Evolutionary conservation across 208 protist genomes (phyloP).

Genomic region (Leishmania lainsoni): DNA sequence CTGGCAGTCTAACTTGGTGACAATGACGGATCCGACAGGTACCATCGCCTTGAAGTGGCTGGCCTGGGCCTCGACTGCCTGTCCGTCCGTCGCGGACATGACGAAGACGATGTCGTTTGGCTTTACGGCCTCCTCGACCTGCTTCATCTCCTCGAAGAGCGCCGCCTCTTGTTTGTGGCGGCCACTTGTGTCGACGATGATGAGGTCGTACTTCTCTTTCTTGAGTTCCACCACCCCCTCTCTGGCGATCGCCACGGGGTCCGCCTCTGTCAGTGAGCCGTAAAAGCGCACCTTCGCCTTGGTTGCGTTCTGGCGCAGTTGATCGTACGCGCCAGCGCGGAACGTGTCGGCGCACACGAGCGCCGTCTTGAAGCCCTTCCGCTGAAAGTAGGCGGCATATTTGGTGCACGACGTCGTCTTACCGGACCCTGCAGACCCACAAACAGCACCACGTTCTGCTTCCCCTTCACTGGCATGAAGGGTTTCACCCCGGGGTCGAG

Average conservation of each 20-base stretch:
- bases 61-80: slow-evolving; percentile 97
- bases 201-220: slow-evolving; percentile 97
- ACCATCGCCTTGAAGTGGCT: slow-evolving; percentile 93
- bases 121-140: slow-evolving; percentile 82
- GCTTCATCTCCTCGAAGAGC: slow-evolving; percentile 99
- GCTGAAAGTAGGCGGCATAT: slow-evolving; percentile 95
- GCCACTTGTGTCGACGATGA: slow-evolving; percentile 99
- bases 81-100: slow-evolving; percentile 98
- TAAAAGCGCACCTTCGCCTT: slow-evolving; percentile 99
- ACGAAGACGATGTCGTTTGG: slow-evolving; percentile 98
- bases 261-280: slow-evolving; percentile 94
- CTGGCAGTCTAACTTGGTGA: slow-evolving; percentile 99
- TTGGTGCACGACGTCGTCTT: slow-evolving; percentile 99
- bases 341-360: slow-evolving; percentile 99
- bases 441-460: slow-evolving; percentile 99
- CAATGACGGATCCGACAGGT: slow-evolving; percentile 97
- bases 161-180: slow-evolving; percentile 98
- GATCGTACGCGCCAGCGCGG: slow-evolving; percentile 96
- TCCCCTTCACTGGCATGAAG: slow-evolving; percentile 96
- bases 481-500: slow-evolving; percentile 97
- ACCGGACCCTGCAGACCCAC: slow-evolving; percentile 98
- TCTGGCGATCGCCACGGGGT: slow-evolving; percentile 96
- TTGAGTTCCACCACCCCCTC: slow-evolving; percentile 97
- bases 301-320: slow-evolving; percentile 99
- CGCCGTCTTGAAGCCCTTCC: slow-evolving; percentile 95